phyloP scores from a whole-genome alignment of 1,284 basidiomycete genomes.

The Boletus sp. region DNA sequence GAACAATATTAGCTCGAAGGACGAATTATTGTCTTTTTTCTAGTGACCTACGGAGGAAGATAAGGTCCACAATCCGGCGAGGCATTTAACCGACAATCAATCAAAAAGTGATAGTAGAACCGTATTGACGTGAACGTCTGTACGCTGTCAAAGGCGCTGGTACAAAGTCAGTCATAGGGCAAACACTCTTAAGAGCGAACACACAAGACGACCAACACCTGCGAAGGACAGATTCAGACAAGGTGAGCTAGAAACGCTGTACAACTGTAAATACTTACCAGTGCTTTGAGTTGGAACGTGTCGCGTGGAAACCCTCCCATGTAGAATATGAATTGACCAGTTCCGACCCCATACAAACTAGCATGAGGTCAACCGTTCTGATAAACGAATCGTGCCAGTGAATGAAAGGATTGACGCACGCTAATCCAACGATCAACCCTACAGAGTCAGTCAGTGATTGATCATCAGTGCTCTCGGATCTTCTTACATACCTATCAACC shows the following conservation, averaged over 20 bases:
- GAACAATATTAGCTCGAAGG: not conserved
- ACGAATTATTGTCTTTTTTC: not conserved
- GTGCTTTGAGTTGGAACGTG: conserved; percentile 3
- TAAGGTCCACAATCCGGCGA: not conserved
- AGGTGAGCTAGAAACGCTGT: not conserved
- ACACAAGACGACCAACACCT: conserved; percentile 17
- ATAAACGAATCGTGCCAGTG: not conserved
- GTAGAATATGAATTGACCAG: conserved; percentile 22
- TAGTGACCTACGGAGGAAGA: conserved; percentile 14
- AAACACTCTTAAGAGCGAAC: not conserved
- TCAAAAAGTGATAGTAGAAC: not conserved
- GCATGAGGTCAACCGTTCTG: not conserved
- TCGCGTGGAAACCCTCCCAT: conserved; percentile 18
- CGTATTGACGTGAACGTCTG: not conserved
- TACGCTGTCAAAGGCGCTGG: conserved; percentile 10
- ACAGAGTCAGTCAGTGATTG: not conserved
- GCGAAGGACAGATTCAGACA: not conserved
- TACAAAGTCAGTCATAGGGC: conserved; percentile 2
- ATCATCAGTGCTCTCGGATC: no score
- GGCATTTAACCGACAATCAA: conserved; percentile 6
- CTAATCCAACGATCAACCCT: conserved; percentile 7
- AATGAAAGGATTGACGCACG: conserved; percentile 3
- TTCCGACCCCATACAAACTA: conserved; percentile 19
- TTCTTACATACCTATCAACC: conserved; percentile 11
- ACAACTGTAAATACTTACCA: conserved; percentile 8